Conservation (phyloP, 345 rosid genomes). For the Turritis glabra region DNA sequence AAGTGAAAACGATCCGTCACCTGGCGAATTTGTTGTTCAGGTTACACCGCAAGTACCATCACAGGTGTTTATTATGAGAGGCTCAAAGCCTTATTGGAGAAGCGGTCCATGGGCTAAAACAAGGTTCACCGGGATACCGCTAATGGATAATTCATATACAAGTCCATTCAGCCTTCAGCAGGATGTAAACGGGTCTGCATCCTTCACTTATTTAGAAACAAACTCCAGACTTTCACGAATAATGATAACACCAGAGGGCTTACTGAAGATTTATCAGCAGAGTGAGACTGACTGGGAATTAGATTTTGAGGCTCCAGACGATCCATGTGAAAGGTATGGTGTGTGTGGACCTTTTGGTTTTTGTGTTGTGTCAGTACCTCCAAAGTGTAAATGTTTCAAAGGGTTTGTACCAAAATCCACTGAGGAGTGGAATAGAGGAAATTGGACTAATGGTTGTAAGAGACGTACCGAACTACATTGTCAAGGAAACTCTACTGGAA, state of each 20-base stretch:
- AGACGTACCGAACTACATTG: not conserved
- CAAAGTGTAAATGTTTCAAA: slow-evolving; percentile 21
- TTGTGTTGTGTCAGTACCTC: not conserved
- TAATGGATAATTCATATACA: slow-evolving; percentile 4
- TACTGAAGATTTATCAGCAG: not conserved
- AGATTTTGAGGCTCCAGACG: not conserved
- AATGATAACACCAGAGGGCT: slow-evolving; percentile 15
- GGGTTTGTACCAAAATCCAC: slow-evolving; percentile 21
- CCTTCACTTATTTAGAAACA: not conserved
- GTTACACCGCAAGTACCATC: slow-evolving; percentile 21
- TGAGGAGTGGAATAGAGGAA: too few species aligned
- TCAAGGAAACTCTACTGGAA: not conserved
- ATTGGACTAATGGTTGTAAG: not conserved
- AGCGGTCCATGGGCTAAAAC: slow-evolving; percentile 28
- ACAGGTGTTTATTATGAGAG: not conserved
- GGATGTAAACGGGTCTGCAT: slow-evolving; percentile 13
- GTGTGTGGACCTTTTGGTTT: slow-evolving; percentile 35
- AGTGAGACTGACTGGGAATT: not conserved
- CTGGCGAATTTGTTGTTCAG: not conserved
- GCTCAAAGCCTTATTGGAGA: slow-evolving; percentile 2
- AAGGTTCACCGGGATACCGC: slow-evolving; percentile 9
- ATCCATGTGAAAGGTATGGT: not conserved
- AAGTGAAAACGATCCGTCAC: slow-evolving; percentile 25
- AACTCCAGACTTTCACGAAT: not conserved
- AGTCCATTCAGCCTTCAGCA: slow-evolving; percentile 25